These are phyloP conservation scores for Fusarium sp. DNA, from an alignment of 2,329 filamentous ascomycete species.

Conservation along the genomic window DNA sequence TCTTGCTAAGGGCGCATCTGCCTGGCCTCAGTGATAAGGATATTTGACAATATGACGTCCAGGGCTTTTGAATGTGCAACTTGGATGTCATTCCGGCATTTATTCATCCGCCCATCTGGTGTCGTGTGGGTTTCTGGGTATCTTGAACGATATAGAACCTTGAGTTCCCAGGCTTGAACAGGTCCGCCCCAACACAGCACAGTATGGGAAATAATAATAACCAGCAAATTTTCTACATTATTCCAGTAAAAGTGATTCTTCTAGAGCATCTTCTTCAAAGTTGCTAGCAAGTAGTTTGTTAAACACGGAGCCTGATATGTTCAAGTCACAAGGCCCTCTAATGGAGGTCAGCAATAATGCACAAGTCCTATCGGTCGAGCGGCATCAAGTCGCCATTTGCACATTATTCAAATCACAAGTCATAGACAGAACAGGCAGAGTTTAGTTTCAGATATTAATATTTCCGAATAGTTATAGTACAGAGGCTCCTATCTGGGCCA, in stretches of 20 bases:
- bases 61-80: not conserved
- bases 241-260: not conserved
- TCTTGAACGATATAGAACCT: not conserved
- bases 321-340: not conserved
- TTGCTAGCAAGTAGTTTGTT: not conserved
- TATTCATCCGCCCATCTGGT: not conserved
- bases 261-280: not conserved
- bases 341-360: not conserved
- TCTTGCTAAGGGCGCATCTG: not conserved
- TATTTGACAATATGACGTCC: not conserved
- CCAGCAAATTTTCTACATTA: not conserved
- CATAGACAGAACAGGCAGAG: not conserved
- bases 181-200: not conserved
- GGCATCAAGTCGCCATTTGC: not conserved
- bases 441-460: conserved; percentile 24
- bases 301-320: not conserved
- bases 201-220: not conserved
- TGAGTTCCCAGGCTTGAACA: not conserved
- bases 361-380: not conserved
- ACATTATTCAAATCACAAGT: not conserved
- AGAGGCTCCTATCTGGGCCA: conserved; percentile 12
- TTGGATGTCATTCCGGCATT: not conserved
- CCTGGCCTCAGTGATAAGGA: not conserved
- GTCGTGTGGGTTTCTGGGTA: not conserved
- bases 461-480: conserved; percentile 24